These are phyloP conservation scores for Oryza australiensis DNA, from an alignment of 176 grass and related monocot genomes.

Conservation along the genomic window DNA sequence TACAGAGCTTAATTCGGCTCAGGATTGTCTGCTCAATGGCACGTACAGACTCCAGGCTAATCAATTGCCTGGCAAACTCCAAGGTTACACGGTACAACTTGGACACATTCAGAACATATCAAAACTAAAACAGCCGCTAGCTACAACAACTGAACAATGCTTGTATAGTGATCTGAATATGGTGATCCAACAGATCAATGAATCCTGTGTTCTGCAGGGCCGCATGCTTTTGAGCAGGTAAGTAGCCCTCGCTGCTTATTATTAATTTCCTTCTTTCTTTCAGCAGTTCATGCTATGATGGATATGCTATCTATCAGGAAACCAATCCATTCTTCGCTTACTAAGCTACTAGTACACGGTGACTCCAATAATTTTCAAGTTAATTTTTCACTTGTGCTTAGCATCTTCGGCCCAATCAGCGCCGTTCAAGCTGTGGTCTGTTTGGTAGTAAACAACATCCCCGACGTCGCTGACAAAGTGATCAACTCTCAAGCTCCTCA, in stretches of 20 bases:
- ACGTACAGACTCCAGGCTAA: slow-evolving; percentile 14
- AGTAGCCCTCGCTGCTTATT: slow-evolving; percentile 6
- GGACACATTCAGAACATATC: not conserved
- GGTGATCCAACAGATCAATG: not conserved
- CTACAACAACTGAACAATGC: slow-evolving; percentile 12
- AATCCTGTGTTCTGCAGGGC: slow-evolving; percentile 8
- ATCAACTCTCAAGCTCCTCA: slow-evolving; percentile 76
- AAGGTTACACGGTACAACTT: not conserved
- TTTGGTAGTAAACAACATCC: slow-evolving; percentile 83
- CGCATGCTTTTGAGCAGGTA: not conserved
- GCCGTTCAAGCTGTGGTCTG: slow-evolving; percentile 39
- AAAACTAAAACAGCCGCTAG: slow-evolving; percentile 10
- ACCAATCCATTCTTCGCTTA: not conserved
- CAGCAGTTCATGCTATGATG: not conserved
- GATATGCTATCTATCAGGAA: not conserved
- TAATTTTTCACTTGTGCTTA: slow-evolving; percentile 23
- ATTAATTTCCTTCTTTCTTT: not conserved
- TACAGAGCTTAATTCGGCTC: not conserved
- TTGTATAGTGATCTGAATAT: slow-evolving; percentile 21
- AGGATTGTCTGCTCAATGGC: not conserved
- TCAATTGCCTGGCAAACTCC: not conserved
- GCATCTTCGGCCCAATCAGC: not conserved
- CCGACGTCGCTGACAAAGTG: slow-evolving; percentile 89
- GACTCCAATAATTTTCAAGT: not conserved
- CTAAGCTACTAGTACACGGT: not conserved